Evolutionary conservation across 805 yeast genomes (phyloP).

Genomic region (Lachancea thermotolerans): DNA sequence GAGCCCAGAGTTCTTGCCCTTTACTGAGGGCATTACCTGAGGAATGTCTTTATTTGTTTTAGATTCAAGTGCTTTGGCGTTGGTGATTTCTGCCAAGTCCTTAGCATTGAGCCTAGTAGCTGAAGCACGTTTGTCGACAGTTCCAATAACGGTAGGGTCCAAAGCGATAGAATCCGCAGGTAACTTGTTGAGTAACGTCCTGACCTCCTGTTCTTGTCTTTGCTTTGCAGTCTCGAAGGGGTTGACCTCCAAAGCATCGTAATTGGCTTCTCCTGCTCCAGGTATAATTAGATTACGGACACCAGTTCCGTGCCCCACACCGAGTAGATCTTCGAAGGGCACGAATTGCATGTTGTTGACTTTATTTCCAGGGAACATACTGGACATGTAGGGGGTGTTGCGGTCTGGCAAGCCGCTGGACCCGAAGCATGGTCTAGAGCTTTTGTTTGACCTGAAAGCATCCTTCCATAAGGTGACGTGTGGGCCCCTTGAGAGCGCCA

Average conservation of each 20-base stretch:
- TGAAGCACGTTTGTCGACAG: constrained; percentile 65
- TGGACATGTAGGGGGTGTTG: constrained; percentile 85
- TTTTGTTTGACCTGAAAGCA: constrained; percentile 40
- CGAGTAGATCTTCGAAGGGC: constrained; percentile 95
- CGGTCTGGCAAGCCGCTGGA: constrained; percentile 29
- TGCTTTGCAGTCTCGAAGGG: constrained; percentile 90
- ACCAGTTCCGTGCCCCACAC: constrained; percentile 76
- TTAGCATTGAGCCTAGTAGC: constrained; percentile 57
- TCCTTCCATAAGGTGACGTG: constrained; percentile 95
- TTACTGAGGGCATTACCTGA: constrained; percentile 58
- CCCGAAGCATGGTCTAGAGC: constrained; percentile 45
- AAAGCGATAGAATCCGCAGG: constrained; percentile 88
- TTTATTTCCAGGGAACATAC: constrained; percentile 70
- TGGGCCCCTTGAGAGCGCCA: constrained; percentile 93
- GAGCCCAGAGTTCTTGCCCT: constrained; percentile 76
- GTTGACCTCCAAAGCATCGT: constrained; percentile 85
- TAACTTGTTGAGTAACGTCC: constrained; percentile 75
- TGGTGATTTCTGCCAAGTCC: constrained; percentile 42
- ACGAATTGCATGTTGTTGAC: constrained; percentile 66
- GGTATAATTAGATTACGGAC: constrained; percentile 84
- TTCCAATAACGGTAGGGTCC: constrained; percentile 84
- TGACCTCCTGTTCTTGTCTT: constrained; percentile 89
- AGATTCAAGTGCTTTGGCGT: constrained; percentile 28
- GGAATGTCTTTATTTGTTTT: constrained; percentile 45
- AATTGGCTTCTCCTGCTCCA: constrained; percentile 97